These are phyloP conservation scores for Tylopilus cervinicoccineus DNA, from an alignment of 768 basidiomycete species.

Conservation along the genomic window DNA sequence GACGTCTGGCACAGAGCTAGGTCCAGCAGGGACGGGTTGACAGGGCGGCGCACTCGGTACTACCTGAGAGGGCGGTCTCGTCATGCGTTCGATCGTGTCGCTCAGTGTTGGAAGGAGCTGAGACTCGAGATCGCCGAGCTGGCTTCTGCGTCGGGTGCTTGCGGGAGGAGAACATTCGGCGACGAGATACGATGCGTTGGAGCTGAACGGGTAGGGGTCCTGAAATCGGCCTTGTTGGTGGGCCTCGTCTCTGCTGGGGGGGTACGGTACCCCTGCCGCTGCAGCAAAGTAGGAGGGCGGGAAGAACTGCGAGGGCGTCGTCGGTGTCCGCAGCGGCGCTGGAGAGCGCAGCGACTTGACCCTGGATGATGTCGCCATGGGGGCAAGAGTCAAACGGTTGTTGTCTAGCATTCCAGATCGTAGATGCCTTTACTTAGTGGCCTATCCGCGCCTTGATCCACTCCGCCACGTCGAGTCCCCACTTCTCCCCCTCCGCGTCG, in stretches of 20 bases:
- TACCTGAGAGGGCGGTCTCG: slow-evolving; percentile 42
- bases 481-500: slow-evolving; percentile 56
- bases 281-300: slow-evolving; percentile 57
- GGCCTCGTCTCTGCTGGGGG: slow-evolving; percentile 6
- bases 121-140: slow-evolving; percentile 52
- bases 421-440: background rate
- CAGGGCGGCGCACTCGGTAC: slow-evolving; percentile 13
- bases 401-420: slow-evolving; percentile 8
- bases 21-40: background rate
- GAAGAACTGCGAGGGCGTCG: slow-evolving; percentile 38
- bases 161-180: slow-evolving; percentile 7
- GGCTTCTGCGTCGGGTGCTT: slow-evolving; percentile 32
- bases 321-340: slow-evolving; percentile 27
- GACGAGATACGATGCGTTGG: slow-evolving; percentile 9
- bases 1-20: slow-evolving; percentile 4
- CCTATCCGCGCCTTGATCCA: slow-evolving; percentile 32
- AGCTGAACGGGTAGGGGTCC: slow-evolving; percentile 11
- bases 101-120: slow-evolving; percentile 66
- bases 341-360: slow-evolving; percentile 41
- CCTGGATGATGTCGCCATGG: slow-evolving; percentile 18
- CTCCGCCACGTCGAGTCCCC: slow-evolving; percentile 46
- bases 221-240: slow-evolving; percentile 3
- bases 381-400: background rate
- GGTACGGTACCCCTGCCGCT: slow-evolving; percentile 39
- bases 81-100: slow-evolving; percentile 76